Conservation (phyloP, 1,284 basidiomycete genomes). For the Ceratobasidium sp. region DNA sequence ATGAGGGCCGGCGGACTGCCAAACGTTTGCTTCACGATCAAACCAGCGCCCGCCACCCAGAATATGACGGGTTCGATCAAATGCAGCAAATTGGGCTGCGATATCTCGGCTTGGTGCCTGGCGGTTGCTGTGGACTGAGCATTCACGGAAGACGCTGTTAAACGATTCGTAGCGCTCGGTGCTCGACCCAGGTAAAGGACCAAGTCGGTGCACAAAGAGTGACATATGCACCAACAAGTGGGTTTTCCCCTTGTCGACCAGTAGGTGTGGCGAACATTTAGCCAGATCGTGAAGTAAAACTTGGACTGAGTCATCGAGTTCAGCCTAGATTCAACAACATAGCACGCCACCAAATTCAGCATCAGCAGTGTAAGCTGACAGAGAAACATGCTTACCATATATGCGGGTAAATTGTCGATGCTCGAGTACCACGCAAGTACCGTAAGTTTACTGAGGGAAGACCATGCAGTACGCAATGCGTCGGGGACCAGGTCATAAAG, state of each 20-base stretch:
- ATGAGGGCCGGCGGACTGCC: not conserved
- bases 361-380: slow-evolving; percentile 43
- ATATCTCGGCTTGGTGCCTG: slow-evolving; percentile 45
- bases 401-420: slow-evolving; percentile 47
- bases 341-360: no score
- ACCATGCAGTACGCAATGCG: slow-evolving; percentile 47
- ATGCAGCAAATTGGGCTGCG: slow-evolving; percentile 22
- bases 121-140: slow-evolving; percentile 44
- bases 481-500: slow-evolving; percentile 48
- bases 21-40: not conserved
- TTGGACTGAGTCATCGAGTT: not conserved
- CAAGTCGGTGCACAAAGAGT: slow-evolving; percentile 42
- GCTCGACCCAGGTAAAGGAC: slow-evolving; percentile 25
- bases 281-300: slow-evolving; percentile 1
- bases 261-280: not conserved
- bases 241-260: slow-evolving; percentile 42
- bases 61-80: slow-evolving; percentile 43
- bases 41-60: slow-evolving; percentile 42
- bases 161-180: slow-evolving; percentile 44
- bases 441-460: slow-evolving; percentile 46
- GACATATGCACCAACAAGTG: slow-evolving; percentile 45
- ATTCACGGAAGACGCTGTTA: slow-evolving; percentile 40
- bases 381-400: slow-evolving; percentile 45
- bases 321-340: no score
- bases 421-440: slow-evolving; percentile 50